Evolutionary conservation across 2,329 filamentous ascomycete species (phyloP), one percentile per base, ranked within the genome.

Genomic region (Aspergillus ruber): DNA sequence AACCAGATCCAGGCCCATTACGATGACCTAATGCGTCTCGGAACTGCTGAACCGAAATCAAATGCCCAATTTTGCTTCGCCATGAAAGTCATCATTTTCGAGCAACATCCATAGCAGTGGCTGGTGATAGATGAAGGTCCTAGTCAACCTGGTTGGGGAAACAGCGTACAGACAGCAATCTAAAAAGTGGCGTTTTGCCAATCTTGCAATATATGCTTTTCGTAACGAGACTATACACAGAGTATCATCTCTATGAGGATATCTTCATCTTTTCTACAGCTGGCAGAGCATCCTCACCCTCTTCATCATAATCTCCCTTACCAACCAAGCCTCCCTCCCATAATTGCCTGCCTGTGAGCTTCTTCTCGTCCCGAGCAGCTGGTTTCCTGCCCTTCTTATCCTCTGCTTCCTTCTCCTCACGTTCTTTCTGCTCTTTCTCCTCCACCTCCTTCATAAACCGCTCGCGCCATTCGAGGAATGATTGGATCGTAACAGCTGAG

Each of bases 321-420:
- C 73, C 77, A 44, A 72, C 85, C 59, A 90, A 67, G 23, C 87
- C 87, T 44, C 77, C 78, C 74, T 90, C 86, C 85, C 87, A 91
- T 33, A 91, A 74, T 63, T 91, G 85, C 61, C 74, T 83, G 15
- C 87, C 88, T 1, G 86, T 84, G 56, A 90, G 69, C 62, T 77
- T 84, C 59, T 76, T 74, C 59, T 76, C 80, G 35, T 84, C 79
- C 13, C 87, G 82, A 51, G 88, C 87, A 21, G 68, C 67, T n/a
- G 56, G 58, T 75, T 88, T 93, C 73, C 88, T 85, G 71, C 88
- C 90, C 71, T 88, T 81, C 71, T 95, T 90, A 43, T 90, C 89
- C 29, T 83, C 75, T 54, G 87, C 81, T 58, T 91, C 87, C 55
- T 79, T 80, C 63, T 91, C 88, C 66, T 87, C 85, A 59, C 77